Conservation (phyloP, 2,329 filamentous ascomycete genomes). For the Plectosphaerella plurivora region DNA sequence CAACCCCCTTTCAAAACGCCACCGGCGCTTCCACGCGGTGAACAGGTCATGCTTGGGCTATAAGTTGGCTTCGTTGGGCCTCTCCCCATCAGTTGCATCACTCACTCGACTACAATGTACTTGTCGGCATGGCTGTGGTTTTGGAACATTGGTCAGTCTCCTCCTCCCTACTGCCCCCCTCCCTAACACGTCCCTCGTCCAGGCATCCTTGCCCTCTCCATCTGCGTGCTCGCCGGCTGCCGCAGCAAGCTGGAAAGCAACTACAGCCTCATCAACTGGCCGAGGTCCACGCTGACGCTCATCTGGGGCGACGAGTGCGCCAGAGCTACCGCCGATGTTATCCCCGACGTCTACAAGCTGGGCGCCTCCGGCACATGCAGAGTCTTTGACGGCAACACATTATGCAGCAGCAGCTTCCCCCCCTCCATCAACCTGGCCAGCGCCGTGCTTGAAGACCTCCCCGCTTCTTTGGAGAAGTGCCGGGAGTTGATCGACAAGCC, state of each 20-base stretch:
- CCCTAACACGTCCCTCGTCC: background rate
- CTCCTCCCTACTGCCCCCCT: background rate
- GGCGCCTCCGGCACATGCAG: background rate
- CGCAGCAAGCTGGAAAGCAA: slow-evolving; percentile 1
- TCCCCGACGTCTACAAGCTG: slow-evolving; percentile 1
- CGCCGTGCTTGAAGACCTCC: slow-evolving; percentile 1
- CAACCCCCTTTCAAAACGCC: background rate
- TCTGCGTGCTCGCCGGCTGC: slow-evolving; percentile 4
- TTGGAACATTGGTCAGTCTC: background rate
- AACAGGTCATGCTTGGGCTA: background rate
- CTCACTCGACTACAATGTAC: background rate
- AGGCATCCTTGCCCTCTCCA: slow-evolving; percentile 4
- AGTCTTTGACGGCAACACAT: background rate
- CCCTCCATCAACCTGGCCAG: background rate
- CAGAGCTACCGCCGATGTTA: background rate
- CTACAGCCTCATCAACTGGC: slow-evolving; percentile 3
- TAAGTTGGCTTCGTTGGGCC: no score
- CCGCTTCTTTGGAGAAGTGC: background rate
- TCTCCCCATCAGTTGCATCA: background rate
- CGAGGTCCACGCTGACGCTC: background rate
- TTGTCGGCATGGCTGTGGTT: background rate
- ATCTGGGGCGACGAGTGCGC: slow-evolving; percentile 1
- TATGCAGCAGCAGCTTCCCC: background rate
- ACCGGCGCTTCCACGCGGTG: background rate
- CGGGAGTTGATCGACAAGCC: background rate